Evolutionary conservation across 2,329 filamentous ascomycete species (phyloP).

Genomic region (Cladophialophora exuberans): DNA sequence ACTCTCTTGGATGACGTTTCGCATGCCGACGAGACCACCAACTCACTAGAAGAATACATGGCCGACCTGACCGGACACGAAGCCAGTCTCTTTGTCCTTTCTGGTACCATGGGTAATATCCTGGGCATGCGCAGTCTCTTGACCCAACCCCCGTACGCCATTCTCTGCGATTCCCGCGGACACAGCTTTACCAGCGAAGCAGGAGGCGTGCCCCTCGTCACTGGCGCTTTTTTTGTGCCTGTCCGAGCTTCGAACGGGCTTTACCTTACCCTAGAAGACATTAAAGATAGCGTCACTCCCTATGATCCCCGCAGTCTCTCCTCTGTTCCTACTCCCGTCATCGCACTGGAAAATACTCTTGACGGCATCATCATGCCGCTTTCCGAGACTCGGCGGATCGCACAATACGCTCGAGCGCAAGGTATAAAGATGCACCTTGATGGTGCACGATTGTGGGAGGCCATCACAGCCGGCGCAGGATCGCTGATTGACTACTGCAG

Average conservation of each 20-base stretch:
- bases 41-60: slow-evolving; percentile 72
- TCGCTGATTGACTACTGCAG: slow-evolving; percentile 68
- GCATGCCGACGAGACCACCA: slow-evolving; percentile 77
- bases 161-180: slow-evolving; percentile 76
- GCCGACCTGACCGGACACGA: slow-evolving; percentile 75
- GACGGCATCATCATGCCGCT: slow-evolving; percentile 79
- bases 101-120: slow-evolving; percentile 94
- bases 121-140: slow-evolving; percentile 78
- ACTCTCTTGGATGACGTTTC: slow-evolving; percentile 85
- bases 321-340: slow-evolving; percentile 76
- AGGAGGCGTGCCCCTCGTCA: slow-evolving; percentile 70
- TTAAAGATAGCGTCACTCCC: slow-evolving; percentile 67
- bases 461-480: slow-evolving; percentile 70
- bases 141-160: slow-evolving; percentile 74
- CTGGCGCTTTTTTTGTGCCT: slow-evolving; percentile 69
- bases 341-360: slow-evolving; percentile 85
- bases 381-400: slow-evolving; percentile 69
- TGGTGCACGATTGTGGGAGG: slow-evolving; percentile 81
- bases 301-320: slow-evolving; percentile 76
- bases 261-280: slow-evolving; percentile 76
- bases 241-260: slow-evolving; percentile 71
- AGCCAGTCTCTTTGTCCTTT: slow-evolving; percentile 77
- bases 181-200: slow-evolving; percentile 73
- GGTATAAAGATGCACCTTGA: slow-evolving; percentile 75
- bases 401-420: slow-evolving; percentile 67